phyloP scores from a whole-genome alignment of 495 filamentous ascomycete genomes.

The Daldinia decipiens region DNA sequence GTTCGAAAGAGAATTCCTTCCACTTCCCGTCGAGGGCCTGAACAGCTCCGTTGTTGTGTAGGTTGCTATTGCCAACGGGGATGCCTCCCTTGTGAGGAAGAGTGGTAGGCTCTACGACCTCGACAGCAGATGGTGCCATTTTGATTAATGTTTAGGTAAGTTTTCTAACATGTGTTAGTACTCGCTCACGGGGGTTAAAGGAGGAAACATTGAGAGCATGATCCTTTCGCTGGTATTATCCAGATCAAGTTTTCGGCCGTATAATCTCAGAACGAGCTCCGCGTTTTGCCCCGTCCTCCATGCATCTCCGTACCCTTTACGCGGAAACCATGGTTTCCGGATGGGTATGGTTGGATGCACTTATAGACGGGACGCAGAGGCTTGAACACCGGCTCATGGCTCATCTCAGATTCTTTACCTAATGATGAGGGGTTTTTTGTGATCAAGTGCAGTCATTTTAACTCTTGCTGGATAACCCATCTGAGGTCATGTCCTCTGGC shows the following conservation, averaged over 20 bases:
- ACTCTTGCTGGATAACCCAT: constrained; percentile 49
- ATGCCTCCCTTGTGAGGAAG: constrained; percentile 51
- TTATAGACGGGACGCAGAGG: constrained; percentile 36
- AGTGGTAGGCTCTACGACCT: constrained; percentile 45
- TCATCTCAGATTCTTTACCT: constrained; percentile 52
- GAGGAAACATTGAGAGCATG: constrained; percentile 71
- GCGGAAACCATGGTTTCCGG: constrained; percentile 5
- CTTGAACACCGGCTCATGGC: constrained; percentile 53
- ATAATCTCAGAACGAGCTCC: constrained; percentile 80
- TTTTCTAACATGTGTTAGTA: constrained; percentile 53
- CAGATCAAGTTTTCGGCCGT: constrained; percentile 97
- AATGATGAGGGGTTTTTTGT: constrained; percentile 48
- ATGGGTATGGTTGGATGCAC: constrained; percentile 23
- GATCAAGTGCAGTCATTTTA: constrained; percentile 45
- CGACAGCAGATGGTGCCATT: constrained; percentile 78
- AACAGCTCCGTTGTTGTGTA: constrained; percentile 53
- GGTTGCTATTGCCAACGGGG: constrained; percentile 54
- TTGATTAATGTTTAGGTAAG: constrained; percentile 53
- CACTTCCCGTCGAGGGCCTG: constrained; percentile 73
- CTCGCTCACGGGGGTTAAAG: constrained; percentile 40
- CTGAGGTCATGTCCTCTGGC: constrained; percentile 45
- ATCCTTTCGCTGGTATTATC: constrained; percentile 99
- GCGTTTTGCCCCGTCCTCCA: constrained; percentile 25
- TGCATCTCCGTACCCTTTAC: constrained; percentile 30
- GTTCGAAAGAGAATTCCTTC: constrained; percentile 81